Evolutionary conservation across 1,284 basidiomycete species (phyloP).

Genomic region (Exobasidium rhododendri): DNA sequence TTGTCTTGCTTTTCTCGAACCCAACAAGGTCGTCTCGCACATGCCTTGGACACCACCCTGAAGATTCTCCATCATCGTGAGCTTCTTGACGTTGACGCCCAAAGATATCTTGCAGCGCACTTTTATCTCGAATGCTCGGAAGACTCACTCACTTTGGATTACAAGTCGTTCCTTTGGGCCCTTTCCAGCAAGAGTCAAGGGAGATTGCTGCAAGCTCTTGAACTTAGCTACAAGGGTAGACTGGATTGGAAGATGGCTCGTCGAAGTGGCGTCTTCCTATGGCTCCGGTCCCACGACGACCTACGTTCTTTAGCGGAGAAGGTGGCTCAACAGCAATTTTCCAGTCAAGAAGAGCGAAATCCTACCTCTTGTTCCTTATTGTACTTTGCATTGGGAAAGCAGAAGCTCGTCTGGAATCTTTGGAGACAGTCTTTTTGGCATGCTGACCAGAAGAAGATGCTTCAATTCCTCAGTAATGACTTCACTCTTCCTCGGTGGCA

Average conservation of each 20-base stretch:
- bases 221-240: slow-evolving; percentile 70
- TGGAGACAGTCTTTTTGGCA: slow-evolving; percentile 96
- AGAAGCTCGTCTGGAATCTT: slow-evolving; percentile 83
- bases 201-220: slow-evolving; percentile 69
- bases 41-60: too few relatives aligned
- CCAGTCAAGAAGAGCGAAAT: slow-evolving; percentile 65
- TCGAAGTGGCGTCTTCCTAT: slow-evolving; percentile 78
- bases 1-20: too few relatives aligned
- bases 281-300: slow-evolving; percentile 69
- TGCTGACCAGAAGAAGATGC: slow-evolving; percentile 81
- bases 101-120: too few relatives aligned
- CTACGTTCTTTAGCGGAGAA: slow-evolving; percentile 69
- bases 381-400: slow-evolving; percentile 91
- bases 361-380: slow-evolving; percentile 83
- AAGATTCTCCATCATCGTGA: too few relatives aligned
- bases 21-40: too few relatives aligned
- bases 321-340: slow-evolving; percentile 89
- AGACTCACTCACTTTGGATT: too few relatives aligned
- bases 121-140: too few relatives aligned
- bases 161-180: slow-evolving; percentile 66
- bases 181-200: slow-evolving; percentile 90
- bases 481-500: slow-evolving; percentile 82
- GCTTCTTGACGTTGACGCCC: too few relatives aligned
- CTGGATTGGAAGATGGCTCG: slow-evolving; percentile 84
- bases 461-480: slow-evolving; percentile 88